Percentiles rank a stretch among this genome's conserved stretches.
Conservation (phyloP, 1,284 basidiomycete genomes). For the Cryptococcus sp. region DNA sequence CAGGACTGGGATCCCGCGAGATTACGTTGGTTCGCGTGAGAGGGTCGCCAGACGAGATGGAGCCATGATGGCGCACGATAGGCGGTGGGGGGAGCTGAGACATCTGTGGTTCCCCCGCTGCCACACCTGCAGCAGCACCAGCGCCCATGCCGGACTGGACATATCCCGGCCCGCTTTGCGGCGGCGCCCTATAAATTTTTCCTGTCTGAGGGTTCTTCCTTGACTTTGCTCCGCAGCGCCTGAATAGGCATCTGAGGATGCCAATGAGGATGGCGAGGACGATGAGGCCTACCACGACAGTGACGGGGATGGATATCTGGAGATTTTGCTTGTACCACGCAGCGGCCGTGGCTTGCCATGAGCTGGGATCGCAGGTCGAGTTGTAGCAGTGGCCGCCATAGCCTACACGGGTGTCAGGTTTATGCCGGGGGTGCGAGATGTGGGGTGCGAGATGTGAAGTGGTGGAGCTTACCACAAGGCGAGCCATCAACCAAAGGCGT, state of each 20-base stretch:
- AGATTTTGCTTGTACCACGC: slow-evolving; percentile 73
- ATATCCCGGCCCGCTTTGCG: not conserved
- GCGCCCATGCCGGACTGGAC: not conserved
- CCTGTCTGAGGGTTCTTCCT: not conserved
- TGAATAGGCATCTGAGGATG: slow-evolving; percentile 38
- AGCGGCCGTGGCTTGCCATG: slow-evolving; percentile 60
- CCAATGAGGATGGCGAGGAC: slow-evolving; percentile 47
- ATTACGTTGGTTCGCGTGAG: slow-evolving; percentile 15
- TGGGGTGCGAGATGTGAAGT: not conserved
- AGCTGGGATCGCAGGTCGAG: slow-evolving; percentile 65
- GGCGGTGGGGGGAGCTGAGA: slow-evolving; percentile 20
- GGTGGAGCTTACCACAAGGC: slow-evolving; percentile 62
- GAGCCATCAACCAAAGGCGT: slow-evolving; percentile 78
- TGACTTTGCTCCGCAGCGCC: slow-evolving; percentile 22
- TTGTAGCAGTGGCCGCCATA: slow-evolving; percentile 68
- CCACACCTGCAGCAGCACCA: not conserved
- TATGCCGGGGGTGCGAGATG: not conserved
- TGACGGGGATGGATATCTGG: slow-evolving; percentile 75
- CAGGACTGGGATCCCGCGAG: slow-evolving; percentile 12
- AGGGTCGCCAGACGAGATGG: slow-evolving; percentile 15
- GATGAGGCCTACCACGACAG: slow-evolving; percentile 65
- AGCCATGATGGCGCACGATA: slow-evolving; percentile 12
- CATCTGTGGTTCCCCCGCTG: slow-evolving; percentile 9
- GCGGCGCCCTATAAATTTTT: not conserved
- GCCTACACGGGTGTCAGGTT: slow-evolving; percentile 47